Conservation (phyloP, 1,139 yeast genomes). For the Kluyveromyces sp. region DNA sequence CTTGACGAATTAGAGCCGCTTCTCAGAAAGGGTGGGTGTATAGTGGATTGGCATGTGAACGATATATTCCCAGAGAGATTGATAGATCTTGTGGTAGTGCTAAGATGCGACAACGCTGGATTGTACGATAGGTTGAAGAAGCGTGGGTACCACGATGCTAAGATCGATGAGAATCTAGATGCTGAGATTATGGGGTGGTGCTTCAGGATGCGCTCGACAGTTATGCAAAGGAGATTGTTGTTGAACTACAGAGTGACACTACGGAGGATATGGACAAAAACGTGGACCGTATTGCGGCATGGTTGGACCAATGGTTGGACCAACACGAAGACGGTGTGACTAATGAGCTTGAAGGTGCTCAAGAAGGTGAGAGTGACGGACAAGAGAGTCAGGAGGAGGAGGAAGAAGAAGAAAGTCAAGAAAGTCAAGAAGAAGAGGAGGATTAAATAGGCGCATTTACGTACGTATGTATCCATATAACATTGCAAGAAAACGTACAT, state of each 20-base stretch:
- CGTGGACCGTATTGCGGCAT: slow-evolving; percentile 61
- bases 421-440: not conserved
- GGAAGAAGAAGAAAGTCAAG: not conserved
- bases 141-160: slow-evolving; percentile 69
- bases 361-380: slow-evolving; percentile 1
- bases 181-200: slow-evolving; percentile 94
- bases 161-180: slow-evolving; percentile 85
- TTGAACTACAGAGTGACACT: slow-evolving; percentile 64
- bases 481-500: no score
- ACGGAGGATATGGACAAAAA: slow-evolving; percentile 75
- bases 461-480: no score
- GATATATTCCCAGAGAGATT: slow-evolving; percentile 90
- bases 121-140: slow-evolving; percentile 68
- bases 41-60: slow-evolving; percentile 96
- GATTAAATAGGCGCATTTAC: no score
- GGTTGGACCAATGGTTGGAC: slow-evolving; percentile 68
- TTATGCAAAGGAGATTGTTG: slow-evolving; percentile 72
- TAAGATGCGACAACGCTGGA: slow-evolving; percentile 64
- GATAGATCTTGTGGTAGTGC: slow-evolving; percentile 85
- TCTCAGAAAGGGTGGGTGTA: slow-evolving; percentile 72
- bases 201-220: slow-evolving; percentile 79
- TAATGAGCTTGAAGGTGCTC: slow-evolving; percentile 21
- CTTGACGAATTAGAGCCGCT: slow-evolving; percentile 75
- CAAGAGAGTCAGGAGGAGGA: slow-evolving; percentile 11
- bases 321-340: slow-evolving; percentile 43